A percentile compares a stretch with the other conserved stretches of the same genome.
These are phyloP conservation scores for Beauveria sp. DNA, from an alignment of 2,329 filamentous ascomycete genomes.

Conservation along the genomic window DNA sequence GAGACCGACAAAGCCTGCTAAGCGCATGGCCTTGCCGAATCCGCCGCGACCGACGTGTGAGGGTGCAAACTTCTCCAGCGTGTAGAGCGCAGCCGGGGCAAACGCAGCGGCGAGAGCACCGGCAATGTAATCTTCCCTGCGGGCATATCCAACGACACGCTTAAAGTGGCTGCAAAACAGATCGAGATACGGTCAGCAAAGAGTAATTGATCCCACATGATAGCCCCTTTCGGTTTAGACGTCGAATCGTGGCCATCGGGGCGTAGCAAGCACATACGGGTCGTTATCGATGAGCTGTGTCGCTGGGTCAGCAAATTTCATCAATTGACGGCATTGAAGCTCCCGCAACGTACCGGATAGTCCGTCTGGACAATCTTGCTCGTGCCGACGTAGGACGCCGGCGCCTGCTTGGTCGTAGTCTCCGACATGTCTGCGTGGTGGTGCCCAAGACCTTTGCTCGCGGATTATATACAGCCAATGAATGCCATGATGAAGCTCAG, in stretches of 20 bases:
- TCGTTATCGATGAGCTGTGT: slow-evolving; percentile 95
- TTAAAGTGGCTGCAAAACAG: slow-evolving; percentile 65
- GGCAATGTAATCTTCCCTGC: slow-evolving; percentile 71
- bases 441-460: slow-evolving; percentile 20
- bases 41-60: slow-evolving; percentile 77
- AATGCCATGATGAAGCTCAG: slow-evolving; percentile 16
- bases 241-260: slow-evolving; percentile 7
- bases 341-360: slow-evolving; percentile 64
- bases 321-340: slow-evolving; percentile 17
- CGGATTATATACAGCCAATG: slow-evolving; percentile 13
- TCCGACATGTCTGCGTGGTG: slow-evolving; percentile 29
- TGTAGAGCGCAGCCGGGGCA: slow-evolving; percentile 64
- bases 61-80: slow-evolving; percentile 78
- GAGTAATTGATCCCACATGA: neutral
- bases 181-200: slow-evolving; percentile 16
- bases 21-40: slow-evolving; percentile 74
- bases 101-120: slow-evolving; percentile 62
- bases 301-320: slow-evolving; percentile 18
- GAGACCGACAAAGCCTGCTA: slow-evolving; percentile 64
- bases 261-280: slow-evolving; percentile 54
- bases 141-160: slow-evolving; percentile 81
- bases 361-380: slow-evolving; percentile 75
- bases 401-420: slow-evolving; percentile 29
- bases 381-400: slow-evolving; percentile 28
- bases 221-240: neutral